These are phyloP conservation scores for Meyerozyma sp. DNA, from an alignment of 1,139 yeast genomes.

Conservation along the genomic window DNA sequence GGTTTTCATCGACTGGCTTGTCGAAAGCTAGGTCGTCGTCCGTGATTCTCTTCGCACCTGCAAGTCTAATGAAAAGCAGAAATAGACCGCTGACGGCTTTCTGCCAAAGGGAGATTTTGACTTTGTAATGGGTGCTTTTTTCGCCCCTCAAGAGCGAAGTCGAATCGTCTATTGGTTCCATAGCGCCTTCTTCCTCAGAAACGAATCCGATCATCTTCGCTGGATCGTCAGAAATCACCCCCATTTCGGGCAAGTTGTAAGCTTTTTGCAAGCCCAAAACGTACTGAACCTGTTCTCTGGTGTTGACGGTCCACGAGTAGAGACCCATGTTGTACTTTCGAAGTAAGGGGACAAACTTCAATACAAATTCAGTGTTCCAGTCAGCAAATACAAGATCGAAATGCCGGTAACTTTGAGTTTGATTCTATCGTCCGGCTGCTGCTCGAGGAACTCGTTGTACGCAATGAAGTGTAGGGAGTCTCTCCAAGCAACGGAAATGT, in stretches of 20 bases:
- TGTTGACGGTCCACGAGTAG: slow-evolving; percentile 83
- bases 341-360: slow-evolving; percentile 32
- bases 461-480: slow-evolving; percentile 29
- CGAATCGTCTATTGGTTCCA: slow-evolving; percentile 7
- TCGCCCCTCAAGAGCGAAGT: slow-evolving; percentile 4
- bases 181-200: slow-evolving; percentile 1
- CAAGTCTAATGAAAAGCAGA: slow-evolving; percentile 10
- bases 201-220: slow-evolving; percentile 25
- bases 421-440: slow-evolving; percentile 10
- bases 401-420: slow-evolving; percentile 32
- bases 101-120: slow-evolving; percentile 19
- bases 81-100: slow-evolving; percentile 14
- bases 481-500: slow-evolving; percentile 33
- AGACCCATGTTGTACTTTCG: slow-evolving; percentile 44
- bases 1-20: slow-evolving; percentile 21
- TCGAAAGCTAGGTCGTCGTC: slow-evolving; percentile 20
- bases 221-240: slow-evolving; percentile 62
- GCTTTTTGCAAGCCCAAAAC: slow-evolving; percentile 22
- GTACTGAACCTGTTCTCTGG: slow-evolving; percentile 42
- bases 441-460: slow-evolving; percentile 33
- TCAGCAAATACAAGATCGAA: slow-evolving; percentile 33
- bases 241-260: slow-evolving; percentile 33
- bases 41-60: slow-evolving; percentile 13
- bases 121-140: slow-evolving; percentile 8
- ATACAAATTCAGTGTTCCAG: slow-evolving; percentile 36